Base-by-base conservation (phyloP, 208 protist genomes). In the Acanthamoeba quina region DNA sequence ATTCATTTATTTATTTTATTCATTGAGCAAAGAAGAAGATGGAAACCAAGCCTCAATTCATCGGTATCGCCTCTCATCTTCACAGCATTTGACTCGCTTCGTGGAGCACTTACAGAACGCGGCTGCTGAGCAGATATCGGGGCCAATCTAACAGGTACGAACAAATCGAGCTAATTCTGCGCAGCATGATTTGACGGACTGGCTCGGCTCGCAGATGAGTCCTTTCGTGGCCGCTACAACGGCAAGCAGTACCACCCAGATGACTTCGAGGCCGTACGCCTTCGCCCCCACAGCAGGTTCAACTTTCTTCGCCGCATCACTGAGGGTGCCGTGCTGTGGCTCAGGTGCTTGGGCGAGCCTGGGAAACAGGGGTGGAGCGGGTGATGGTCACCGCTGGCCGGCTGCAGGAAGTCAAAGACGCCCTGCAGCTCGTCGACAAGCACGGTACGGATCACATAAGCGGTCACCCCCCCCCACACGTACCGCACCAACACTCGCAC, bases 351-450 rank as follows among this genome's bases (percentile, higher is more conserved):
- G 90, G 94, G 9, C 96, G 98, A 44, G 95, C 97, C 15, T 82
- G 94, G 56, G 29, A 85, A 11, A 95, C 94, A 56, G 97, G 98
- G 31, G 96, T 99, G 0, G 96, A 95, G 34, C 96, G 97, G 6
- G 72, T 98, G 10, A 95, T 99, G 17, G 94, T 99, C 62, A 98
- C 98, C 1, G 97, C 97, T 5, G 97, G 96, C 0, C 97, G 94
- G 41, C 58, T 97, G 7, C 72, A 95, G 62, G 96, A 98, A 76
- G 97, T 96, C 83, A 62, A 94, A 21, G 82, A 96, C 21, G 97
- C 97, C 2, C 95, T 98, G 58, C 47, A 95, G 37, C 95, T 99
- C 37, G 98, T 97, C 47, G 64, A 95, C 13, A 70, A 93, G 68
- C 34, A 93, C 31, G 58, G 90, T 66, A 60, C 11, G 37, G 15